These are phyloP conservation scores for Strobilomyces echinocephalus DNA, from an alignment of 768 basidiomycete species.

Conservation along the genomic window DNA sequence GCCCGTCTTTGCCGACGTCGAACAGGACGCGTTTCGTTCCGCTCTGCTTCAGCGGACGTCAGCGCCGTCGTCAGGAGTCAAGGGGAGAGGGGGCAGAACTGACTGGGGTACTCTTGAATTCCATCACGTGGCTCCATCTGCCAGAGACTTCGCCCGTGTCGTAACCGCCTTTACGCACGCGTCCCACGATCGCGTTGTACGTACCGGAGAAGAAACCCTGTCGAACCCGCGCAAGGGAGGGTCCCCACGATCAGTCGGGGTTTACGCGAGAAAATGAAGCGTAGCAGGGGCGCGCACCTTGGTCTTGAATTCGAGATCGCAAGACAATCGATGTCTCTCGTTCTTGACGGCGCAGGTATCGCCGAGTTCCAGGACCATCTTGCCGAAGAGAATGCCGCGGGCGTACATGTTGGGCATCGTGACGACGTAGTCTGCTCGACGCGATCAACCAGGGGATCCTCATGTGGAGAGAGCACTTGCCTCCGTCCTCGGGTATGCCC, in stretches of 20 bases:
- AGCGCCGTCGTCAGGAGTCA: background rate
- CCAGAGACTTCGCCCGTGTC: conserved; percentile 86
- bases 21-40: conserved; percentile 75
- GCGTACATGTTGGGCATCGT: conserved; percentile 99
- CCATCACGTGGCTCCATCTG: conserved; percentile 88
- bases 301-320: conserved; percentile 95
- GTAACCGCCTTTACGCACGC: conserved; percentile 56
- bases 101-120: conserved; percentile 70
- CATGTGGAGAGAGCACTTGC: conserved; percentile 40
- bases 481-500: conserved; percentile 80
- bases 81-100: conserved; percentile 11
- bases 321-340: conserved; percentile 64
- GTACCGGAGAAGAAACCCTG: conserved; percentile 97
- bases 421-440: conserved; percentile 66
- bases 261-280: too few relatives aligned
- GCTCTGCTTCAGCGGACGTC: conserved; percentile 36
- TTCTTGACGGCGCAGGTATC: conserved; percentile 85
- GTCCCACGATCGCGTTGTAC: conserved; percentile 86
- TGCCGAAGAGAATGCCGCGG: conserved; percentile 80
- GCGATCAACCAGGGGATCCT: background rate
- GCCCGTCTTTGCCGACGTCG: conserved; percentile 73
- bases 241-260: too few relatives aligned
- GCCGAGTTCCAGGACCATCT: conserved; percentile 95
- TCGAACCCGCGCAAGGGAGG: background rate
- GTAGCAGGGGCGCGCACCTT: conserved; percentile 60